Conservation (phyloP, 345 rosid genomes). For the Salix dunnii region DNA sequence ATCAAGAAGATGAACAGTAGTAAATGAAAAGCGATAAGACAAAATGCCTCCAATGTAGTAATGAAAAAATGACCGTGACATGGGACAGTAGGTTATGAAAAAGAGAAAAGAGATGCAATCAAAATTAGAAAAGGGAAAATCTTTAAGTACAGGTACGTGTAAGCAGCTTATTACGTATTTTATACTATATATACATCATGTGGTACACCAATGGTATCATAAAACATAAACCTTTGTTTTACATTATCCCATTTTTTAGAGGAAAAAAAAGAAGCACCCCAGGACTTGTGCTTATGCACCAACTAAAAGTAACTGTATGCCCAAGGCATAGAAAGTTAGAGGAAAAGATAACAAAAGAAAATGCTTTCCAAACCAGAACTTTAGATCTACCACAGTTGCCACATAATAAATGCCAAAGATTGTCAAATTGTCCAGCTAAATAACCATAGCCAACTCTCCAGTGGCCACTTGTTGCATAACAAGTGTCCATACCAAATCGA, state of each 20-base stretch:
- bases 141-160: neutral
- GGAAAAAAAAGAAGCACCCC: neutral
- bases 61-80: neutral
- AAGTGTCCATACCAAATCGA: neutral
- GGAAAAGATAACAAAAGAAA: neutral
- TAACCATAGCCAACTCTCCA: neutral
- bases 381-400: neutral
- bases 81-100: neutral
- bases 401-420: neutral
- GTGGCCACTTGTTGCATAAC: neutral
- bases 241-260: neutral
- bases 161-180: neutral
- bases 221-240: neutral
- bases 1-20: neutral
- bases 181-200: neutral
- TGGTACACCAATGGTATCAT: neutral
- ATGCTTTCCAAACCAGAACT: neutral
- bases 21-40: neutral
- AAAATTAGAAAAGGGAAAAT: neutral
- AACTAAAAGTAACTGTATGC: neutral
- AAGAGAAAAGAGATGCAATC: neutral
- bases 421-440: neutral
- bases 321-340: neutral
- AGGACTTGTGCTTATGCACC: neutral
- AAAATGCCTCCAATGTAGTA: neutral